phyloP scores from a whole-genome alignment of 768 basidiomycete species.

The Mycena sanguinolenta region DNA sequence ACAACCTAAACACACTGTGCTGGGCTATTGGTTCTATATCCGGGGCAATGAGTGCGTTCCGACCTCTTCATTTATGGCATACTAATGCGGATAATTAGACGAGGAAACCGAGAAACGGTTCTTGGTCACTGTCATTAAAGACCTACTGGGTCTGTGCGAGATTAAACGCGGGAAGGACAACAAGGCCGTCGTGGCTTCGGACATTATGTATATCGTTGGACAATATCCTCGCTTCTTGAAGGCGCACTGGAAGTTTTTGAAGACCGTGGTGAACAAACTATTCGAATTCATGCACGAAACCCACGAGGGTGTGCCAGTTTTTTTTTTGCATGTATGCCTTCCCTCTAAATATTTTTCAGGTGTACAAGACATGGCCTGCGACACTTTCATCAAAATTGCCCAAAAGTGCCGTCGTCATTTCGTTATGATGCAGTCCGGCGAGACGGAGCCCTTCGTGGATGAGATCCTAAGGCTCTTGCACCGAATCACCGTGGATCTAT shows the following conservation, averaged over 20 bases:
- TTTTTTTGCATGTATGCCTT: not conserved
- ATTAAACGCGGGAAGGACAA: conserved; percentile 99
- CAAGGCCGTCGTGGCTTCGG: conserved; percentile 97
- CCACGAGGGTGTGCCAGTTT: conserved; percentile 84
- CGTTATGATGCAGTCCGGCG: conserved; percentile 98
- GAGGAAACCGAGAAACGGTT: conserved; percentile 99
- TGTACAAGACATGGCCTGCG: conserved; percentile 99
- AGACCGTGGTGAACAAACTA: conserved; percentile 99
- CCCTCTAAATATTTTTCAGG: conserved; percentile 58
- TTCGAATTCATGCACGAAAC: conserved; percentile 99
- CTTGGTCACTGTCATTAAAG: conserved; percentile 98
- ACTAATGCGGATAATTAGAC: conserved; percentile 61
- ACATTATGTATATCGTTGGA: conserved; percentile 99
- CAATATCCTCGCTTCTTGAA: conserved; percentile 99
- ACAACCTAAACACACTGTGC: conserved; percentile 97
- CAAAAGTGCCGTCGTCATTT: conserved; percentile 99
- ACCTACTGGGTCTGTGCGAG: conserved; percentile 95
- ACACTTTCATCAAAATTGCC: conserved; percentile 99
- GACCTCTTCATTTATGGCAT: not conserved
- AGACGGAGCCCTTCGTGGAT: conserved; percentile 97
- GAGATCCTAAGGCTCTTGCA: conserved; percentile 94
- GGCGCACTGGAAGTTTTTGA: conserved; percentile 99
- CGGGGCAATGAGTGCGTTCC: conserved; percentile 93
- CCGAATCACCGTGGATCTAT: conserved; percentile 93
- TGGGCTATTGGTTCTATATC: conserved; percentile 99